Base-by-base conservation (phyloP, 2,329 filamentous ascomycete species). In the Epichloe aotearoae region DNA sequence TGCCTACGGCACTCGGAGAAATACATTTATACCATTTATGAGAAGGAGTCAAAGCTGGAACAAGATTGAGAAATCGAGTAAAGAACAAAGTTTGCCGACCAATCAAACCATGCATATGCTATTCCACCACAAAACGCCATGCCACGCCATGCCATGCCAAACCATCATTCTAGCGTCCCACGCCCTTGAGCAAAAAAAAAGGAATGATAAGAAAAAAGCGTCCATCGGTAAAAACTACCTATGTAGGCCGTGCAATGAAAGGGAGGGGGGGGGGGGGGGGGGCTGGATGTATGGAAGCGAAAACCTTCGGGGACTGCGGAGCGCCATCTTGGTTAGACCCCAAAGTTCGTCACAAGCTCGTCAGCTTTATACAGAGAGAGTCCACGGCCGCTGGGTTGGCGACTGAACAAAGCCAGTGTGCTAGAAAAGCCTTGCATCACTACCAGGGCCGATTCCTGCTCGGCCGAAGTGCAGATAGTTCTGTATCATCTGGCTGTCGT, bases 21-120 rank as follows among this genome's bases (percentile, higher is more conserved):
- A 44, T 49, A 55, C 51, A 48, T 46, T n/a, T 47, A 43, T 42
- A 47, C 53, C 51, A 49, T 52, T 50, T 52, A 53, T 53, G 26
- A 45, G 15, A 45, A 34, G 14, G 20, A n/a, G 20, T 15, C 30
- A 30, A 33, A 45, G 5, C 2, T 33, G 15, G 6, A n/a, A n/a
- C 23, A 34, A 34, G 15, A 45, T n/a, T 34, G 26, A 15, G 15
- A 8, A 8, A 39, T 39, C 17, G n/a, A 39, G 38, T 11, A 20
- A 42, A 19, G n/a, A 20, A 42, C 10, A 11, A 45, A 45, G 15
- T n/a, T 26, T 8, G 37, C 48, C 39, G 19, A 48, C 33, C 40
- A 20, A 42, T 43, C 19, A 36, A 36, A 7, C 33, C 49, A 46
- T 43, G 19, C 14, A 41, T 49, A 44, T 50, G 53, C 46, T 52